Evolutionary conservation across 2,329 filamentous ascomycete genomes (phyloP), one percentile per base, ranked within the genome.

Genomic region (Microsporum audouinii): DNA sequence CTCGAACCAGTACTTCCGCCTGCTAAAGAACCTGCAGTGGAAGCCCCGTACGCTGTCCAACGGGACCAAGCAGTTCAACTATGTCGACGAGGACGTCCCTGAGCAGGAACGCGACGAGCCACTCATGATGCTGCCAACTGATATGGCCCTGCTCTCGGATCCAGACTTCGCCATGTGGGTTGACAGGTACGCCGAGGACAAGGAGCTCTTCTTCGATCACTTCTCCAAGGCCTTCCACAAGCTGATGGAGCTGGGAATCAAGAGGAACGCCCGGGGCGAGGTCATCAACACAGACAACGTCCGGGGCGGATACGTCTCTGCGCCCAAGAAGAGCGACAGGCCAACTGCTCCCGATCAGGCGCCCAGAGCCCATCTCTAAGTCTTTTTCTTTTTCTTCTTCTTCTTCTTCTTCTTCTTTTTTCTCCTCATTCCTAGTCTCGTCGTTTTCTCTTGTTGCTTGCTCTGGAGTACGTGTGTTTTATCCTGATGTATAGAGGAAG

Each of bases 71-170:
- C 82, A 86, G 72, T 87, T 83, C 69, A 79, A 80, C 51, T 82
- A 83, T 66, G 78, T 79, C 56, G 82, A 85, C 63, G 80, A 83
- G 55, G 80, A 85, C 65, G 68, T 70, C 14, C 60, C 65, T 6
- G 66, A 65, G 23, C 72, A 73, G 60, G 75, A 75, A 65, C 70
- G 69, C 43, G 78, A 79, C 51, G 79, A 80, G 62, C 80, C 81
- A 61, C 72, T 86, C 47, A 86, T 86, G 84, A 86, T 86, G 84
- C 68, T 86, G 68, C 84, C 84, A 0, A 85, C 83, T 1, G 84
- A 86, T 68, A 79, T 86, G 67, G 79, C 83, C 3, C 74, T 86
- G 43, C 71, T 80, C 2, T 74, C 77, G 0, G 84, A 87, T 64
- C 69, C 75, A 2, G 68, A 65, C 4, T 86, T 87, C 68, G 69